phyloP scores from a whole-genome alignment of 2,329 filamentous ascomycete species.

The Exophiala calicioides region DNA sequence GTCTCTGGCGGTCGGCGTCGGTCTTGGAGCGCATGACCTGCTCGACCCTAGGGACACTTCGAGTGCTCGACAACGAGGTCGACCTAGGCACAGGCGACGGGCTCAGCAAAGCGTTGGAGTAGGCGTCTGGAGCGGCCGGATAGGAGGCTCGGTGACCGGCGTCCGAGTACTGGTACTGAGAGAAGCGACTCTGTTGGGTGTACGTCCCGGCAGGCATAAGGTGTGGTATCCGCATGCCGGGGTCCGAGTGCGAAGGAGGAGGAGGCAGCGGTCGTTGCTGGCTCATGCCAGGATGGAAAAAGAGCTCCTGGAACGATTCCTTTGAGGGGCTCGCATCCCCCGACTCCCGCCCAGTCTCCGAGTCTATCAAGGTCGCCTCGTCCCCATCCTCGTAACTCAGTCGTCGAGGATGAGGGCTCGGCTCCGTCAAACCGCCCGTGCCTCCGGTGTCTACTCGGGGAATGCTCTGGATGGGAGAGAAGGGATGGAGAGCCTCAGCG shows the following conservation, averaged over 20 bases:
- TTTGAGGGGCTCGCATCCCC: conserved; percentile 66
- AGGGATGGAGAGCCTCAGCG: conserved; percentile 59
- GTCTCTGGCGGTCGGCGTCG: conserved; percentile 70
- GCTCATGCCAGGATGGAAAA: conserved; percentile 82
- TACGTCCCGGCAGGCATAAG: conserved; percentile 62
- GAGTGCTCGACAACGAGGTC: conserved; percentile 80
- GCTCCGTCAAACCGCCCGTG: conserved; percentile 83
- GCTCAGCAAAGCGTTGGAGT: conserved; percentile 49
- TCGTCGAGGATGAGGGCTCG: conserved; percentile 63
- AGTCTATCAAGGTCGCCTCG: conserved; percentile 64
- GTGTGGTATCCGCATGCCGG: conserved; percentile 51
- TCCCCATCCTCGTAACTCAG: conserved; percentile 93
- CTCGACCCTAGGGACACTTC: conserved; percentile 73
- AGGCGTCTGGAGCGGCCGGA: conserved; percentile 52
- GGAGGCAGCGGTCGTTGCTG: conserved; percentile 62
- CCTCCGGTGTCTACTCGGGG: conserved; percentile 83
- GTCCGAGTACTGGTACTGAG: no score
- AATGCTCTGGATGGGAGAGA: conserved; percentile 52
- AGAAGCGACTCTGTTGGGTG: conserved; percentile 53
- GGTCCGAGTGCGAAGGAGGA: conserved; percentile 51
- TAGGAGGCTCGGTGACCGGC: conserved; percentile 43
- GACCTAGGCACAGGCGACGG: conserved; percentile 64
- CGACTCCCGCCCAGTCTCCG: conserved; percentile 48
- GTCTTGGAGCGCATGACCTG: conserved; percentile 91
- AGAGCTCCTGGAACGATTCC: conserved; percentile 83